Percentiles rank a stretch among this genome's conserved stretches.
Conservation (phyloP, 257 asterid species). For the Fraxinus cuspidata region DNA sequence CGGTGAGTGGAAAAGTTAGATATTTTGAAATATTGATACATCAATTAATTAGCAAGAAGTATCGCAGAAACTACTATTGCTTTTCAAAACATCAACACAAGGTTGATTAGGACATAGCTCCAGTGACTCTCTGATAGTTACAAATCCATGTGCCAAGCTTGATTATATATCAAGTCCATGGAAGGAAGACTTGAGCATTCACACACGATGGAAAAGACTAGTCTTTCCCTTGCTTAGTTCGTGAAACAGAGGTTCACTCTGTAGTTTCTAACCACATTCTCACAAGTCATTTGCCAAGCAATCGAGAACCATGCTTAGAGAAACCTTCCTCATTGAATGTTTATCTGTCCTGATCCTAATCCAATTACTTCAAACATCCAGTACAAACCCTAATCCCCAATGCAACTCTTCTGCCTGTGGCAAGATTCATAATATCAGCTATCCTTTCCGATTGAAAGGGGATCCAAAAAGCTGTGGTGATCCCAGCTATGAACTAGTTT, state of each 20-base stretch:
- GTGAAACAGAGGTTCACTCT: background rate
- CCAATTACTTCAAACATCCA: background rate
- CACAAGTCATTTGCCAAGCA: background rate
- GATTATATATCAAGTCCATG: background rate
- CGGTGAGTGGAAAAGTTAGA: too few relatives aligned
- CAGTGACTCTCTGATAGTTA: background rate
- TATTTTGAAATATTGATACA: too few relatives aligned
- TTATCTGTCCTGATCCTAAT: background rate
- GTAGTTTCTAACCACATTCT: background rate
- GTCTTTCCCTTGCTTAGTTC: background rate
- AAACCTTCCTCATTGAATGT: background rate
- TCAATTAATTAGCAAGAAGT: too few relatives aligned
- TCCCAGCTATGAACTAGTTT: constrained; percentile 13
- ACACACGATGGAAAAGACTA: background rate
- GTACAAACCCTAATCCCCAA: background rate
- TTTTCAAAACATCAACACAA: background rate
- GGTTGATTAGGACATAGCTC: too few relatives aligned
- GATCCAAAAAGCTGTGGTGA: constrained; percentile 27
- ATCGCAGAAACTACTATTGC: background rate
- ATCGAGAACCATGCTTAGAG: background rate
- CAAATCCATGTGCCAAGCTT: background rate
- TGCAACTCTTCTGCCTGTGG: constrained; percentile 35
- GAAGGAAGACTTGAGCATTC: background rate
- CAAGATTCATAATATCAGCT: constrained; percentile 26
- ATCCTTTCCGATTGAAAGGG: constrained; percentile 33